Percentiles rank a stretch among this genome's conserved stretches.
phyloP scores from a whole-genome alignment of 352 stramenopile genomes.

The Pythium phragmiticola region DNA sequence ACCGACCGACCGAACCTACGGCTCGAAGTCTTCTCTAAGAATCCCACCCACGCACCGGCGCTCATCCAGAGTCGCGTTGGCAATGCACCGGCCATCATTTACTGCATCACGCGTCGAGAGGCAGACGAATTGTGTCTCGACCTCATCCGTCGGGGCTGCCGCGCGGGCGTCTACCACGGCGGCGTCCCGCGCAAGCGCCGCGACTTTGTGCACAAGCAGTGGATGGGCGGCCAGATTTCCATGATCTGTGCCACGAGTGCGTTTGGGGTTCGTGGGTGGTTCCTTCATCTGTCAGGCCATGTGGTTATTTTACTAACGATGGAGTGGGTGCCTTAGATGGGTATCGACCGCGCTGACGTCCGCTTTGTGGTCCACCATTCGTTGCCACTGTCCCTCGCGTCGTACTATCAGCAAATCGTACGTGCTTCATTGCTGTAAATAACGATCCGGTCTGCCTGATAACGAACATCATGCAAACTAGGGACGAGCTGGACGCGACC shows the following conservation, averaged over 20 bases:
- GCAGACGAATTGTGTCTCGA: conserved; percentile 55
- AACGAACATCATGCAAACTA: conserved; percentile 13
- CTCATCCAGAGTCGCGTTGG: conserved; percentile 36
- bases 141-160: conserved; percentile 49
- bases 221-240: conserved; percentile 71
- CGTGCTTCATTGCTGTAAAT: conserved; percentile 11
- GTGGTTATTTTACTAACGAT: neutral
- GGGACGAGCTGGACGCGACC: conserved; percentile 68
- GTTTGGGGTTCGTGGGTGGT: conserved; percentile 48
- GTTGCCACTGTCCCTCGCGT: conserved; percentile 56
- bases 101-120: conserved; percentile 73
- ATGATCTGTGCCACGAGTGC: conserved; percentile 78
- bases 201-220: conserved; percentile 76
- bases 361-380: conserved; percentile 76
- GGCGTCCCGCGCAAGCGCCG: conserved; percentile 51
- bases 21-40: conserved; percentile 61
- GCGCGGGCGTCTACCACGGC: conserved; percentile 71
- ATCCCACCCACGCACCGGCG: conserved; percentile 16
- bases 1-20: conserved; percentile 61
- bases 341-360: conserved; percentile 74
- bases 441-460: neutral
- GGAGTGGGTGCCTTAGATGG: conserved; percentile 50
- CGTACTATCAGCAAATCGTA: conserved; percentile 82
- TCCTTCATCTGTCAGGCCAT: conserved; percentile 4
- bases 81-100: conserved; percentile 55